Percentiles rank a stretch among this genome's conserved stretches.
Evolutionary conservation across 1,284 basidiomycete genomes (phyloP).

Genomic region (Phlebopus sp.): DNA sequence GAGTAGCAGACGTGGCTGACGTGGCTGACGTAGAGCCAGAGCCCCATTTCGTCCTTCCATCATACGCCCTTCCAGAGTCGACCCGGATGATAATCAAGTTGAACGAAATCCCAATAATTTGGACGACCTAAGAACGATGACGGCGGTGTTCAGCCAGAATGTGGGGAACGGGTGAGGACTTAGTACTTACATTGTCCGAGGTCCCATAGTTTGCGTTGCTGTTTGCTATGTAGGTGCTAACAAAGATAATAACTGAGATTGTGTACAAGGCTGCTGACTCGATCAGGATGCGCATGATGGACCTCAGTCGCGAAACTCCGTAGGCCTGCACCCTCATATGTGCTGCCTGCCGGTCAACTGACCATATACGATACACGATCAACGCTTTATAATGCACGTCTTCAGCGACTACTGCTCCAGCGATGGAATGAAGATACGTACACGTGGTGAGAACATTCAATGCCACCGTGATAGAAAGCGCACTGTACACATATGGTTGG

Average conservation of each 20-base stretch:
- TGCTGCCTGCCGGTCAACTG: slow-evolving; percentile 7
- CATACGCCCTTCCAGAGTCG: no score
- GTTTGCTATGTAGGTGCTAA: slow-evolving; percentile 4
- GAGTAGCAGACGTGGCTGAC: no score
- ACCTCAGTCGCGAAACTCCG: slow-evolving; percentile 3
- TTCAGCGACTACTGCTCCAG: no score
- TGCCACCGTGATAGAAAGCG: no score
- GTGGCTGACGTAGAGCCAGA: no score
- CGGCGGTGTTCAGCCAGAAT: no score
- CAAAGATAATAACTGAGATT: slow-evolving; percentile 4
- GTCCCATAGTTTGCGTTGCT: slow-evolving; percentile 7
- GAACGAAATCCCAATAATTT: slow-evolving; percentile 22
- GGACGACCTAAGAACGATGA: slow-evolving; percentile 16
- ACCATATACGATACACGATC: slow-evolving; percentile 19
- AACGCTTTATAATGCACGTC: slow-evolving; percentile 1
- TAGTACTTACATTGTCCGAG: not conserved
- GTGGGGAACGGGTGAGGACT: no score
- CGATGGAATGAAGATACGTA: no score
- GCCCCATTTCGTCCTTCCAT: no score
- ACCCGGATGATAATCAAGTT: slow-evolving; percentile 22
- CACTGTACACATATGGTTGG: no score
- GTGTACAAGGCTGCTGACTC: slow-evolving; percentile 22
- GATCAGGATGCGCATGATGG: slow-evolving; percentile 20
- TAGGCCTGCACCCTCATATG: not conserved
- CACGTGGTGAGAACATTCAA: no score